Conservation (phyloP, 164 flowering plant species). For the Piper longum region DNA sequence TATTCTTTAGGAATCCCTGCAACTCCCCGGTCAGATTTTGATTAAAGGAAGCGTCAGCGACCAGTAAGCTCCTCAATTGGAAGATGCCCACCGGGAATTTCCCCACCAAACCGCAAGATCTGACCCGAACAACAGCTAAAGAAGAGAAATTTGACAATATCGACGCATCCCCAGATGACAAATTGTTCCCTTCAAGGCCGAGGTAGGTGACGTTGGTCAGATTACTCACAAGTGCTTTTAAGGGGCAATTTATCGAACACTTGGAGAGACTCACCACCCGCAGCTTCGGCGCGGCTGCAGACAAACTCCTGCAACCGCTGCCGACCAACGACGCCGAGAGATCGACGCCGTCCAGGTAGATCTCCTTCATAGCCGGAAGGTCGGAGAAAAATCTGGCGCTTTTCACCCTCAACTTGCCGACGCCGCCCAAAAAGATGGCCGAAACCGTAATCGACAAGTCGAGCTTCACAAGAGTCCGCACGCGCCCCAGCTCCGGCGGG, state of each 20-base stretch:
- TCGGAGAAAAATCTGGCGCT: conserved; percentile 14
- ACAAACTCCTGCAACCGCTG: conserved; percentile 18
- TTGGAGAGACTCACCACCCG: conserved; percentile 18
- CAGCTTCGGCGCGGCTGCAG: conserved; percentile 20
- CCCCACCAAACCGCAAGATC: too few relatives aligned
- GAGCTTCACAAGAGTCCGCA: conserved; percentile 16
- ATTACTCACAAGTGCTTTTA: not conserved
- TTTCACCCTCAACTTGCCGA: conserved; percentile 4
- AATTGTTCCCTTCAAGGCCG: not conserved
- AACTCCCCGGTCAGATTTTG: too few relatives aligned
- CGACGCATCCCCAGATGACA: conserved; percentile 13
- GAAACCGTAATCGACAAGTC: conserved; percentile 7
- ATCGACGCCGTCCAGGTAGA: conserved; percentile 26
- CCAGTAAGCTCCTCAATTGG: too few relatives aligned
- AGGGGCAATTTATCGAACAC: conserved; percentile 21
- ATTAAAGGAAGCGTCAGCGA: too few relatives aligned
- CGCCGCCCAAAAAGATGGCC: conserved; percentile 3
- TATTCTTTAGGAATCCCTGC: too few relatives aligned
- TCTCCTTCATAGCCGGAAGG: conserved; percentile 13
- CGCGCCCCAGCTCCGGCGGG: conserved; percentile 19
- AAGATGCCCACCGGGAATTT: too few relatives aligned
- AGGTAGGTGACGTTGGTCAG: not conserved
- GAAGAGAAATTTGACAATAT: conserved; percentile 19
- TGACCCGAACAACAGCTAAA: conserved; percentile 4
- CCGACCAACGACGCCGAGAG: conserved; percentile 13